These are phyloP conservation scores for Metschnikowia borealis DNA, from an alignment of 805 yeast species.

Conservation along the genomic window DNA sequence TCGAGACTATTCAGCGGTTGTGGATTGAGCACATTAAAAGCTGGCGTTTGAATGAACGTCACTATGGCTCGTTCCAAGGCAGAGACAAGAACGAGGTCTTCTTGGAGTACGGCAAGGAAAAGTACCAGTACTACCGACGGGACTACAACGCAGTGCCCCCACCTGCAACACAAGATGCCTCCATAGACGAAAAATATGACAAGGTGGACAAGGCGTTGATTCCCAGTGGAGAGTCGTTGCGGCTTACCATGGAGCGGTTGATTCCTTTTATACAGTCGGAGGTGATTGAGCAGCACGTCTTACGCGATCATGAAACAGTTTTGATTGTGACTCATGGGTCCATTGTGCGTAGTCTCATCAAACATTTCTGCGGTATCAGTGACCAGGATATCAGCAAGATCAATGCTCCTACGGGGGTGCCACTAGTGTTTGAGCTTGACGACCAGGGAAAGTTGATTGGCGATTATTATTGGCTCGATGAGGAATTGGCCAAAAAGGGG, in stretches of 20 bases:
- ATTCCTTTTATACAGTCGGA: constrained; percentile 35
- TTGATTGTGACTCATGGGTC: constrained; percentile 43
- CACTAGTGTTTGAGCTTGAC: constrained; percentile 39
- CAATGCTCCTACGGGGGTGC: constrained; percentile 44
- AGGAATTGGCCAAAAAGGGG: constrained; percentile 36
- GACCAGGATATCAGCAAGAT: constrained; percentile 37
- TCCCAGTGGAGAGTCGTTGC: constrained; percentile 39
- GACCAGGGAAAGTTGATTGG: constrained; percentile 25
- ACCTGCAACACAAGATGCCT: constrained; percentile 24
- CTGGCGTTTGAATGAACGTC: constrained; percentile 44
- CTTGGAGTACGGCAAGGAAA: constrained; percentile 32
- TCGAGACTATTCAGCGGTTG: constrained; percentile 27
- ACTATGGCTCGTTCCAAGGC: constrained; percentile 43
- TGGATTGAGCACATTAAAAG: constrained; percentile 37
- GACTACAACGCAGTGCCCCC: constrained; percentile 39
- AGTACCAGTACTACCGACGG: constrained; percentile 37
- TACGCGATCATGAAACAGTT: constrained; percentile 26
- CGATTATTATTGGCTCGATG: constrained; percentile 37
- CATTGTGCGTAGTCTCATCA: constrained; percentile 38
- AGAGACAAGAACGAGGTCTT: constrained; percentile 34
- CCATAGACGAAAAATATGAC: constrained; percentile 36
- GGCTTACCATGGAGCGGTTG: constrained; percentile 36
- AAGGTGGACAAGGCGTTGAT: constrained; percentile 19
- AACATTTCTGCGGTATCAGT: constrained; percentile 32
- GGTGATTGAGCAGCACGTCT: constrained; percentile 23